phyloP scores from a whole-genome alignment of 1,284 basidiomycete species.

The Rhodotorula sp. region DNA sequence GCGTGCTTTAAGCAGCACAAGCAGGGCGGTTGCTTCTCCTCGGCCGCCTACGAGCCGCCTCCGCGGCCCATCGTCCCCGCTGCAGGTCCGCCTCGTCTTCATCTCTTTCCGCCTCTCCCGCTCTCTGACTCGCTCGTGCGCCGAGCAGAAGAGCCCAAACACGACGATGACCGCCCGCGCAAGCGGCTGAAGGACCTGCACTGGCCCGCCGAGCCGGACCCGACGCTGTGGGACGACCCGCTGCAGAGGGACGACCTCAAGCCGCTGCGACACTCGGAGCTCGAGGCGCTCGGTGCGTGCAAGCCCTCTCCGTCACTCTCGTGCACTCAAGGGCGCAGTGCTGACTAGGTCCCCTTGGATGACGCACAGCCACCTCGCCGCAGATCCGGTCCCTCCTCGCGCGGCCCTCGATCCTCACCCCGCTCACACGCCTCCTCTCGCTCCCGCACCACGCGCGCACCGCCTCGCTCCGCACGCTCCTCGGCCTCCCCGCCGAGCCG shows the following conservation, averaged over 20 bases:
- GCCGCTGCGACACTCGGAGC: slow-evolving; percentile 65
- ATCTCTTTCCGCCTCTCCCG: background rate
- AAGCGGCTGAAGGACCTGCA: slow-evolving; percentile 34
- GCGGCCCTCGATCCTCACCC: slow-evolving; percentile 34
- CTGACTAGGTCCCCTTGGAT: no score
- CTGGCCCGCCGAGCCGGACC: slow-evolving; percentile 38
- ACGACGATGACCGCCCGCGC: slow-evolving; percentile 23
- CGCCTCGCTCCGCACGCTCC: slow-evolving; percentile 32
- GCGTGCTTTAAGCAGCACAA: slow-evolving; percentile 41
- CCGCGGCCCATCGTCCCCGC: slow-evolving; percentile 11
- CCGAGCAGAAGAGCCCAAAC: background rate
- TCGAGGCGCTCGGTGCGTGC: slow-evolving; percentile 69
- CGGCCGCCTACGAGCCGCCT: slow-evolving; percentile 9
- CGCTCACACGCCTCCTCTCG: slow-evolving; percentile 22
- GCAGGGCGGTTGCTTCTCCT: slow-evolving; percentile 18
- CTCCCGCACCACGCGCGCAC: slow-evolving; percentile 27
- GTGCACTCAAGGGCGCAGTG: no score
- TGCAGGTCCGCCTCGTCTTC: slow-evolving; percentile 9
- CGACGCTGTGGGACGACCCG: slow-evolving; percentile 57
- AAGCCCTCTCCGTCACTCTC: background rate
- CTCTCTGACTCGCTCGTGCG: background rate
- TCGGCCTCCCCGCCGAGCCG: slow-evolving; percentile 22
- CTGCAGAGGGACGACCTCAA: slow-evolving; percentile 76
- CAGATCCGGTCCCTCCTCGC: slow-evolving; percentile 61
- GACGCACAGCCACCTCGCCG: slow-evolving; percentile 65